Conservation (phyloP, 352 stramenopile species). For the Phytophthora litchii region DNA sequence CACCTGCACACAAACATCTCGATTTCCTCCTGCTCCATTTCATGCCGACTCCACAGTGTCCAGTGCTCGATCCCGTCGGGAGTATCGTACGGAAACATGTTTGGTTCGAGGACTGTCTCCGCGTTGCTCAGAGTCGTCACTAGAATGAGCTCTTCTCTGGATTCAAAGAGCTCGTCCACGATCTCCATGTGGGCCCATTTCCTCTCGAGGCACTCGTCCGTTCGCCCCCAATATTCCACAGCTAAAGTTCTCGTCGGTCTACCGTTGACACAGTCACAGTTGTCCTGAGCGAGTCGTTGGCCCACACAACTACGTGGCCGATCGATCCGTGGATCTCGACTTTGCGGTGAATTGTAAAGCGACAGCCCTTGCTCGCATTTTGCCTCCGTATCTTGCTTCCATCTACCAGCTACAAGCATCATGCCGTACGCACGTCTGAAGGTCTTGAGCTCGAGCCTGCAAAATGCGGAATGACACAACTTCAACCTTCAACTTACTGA, state of each 20-base stretch:
- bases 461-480: conserved; percentile 32
- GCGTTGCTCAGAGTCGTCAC: conserved; percentile 60
- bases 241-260: conserved; percentile 47
- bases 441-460: background rate
- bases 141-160: conserved; percentile 76
- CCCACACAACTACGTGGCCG: conserved; percentile 5
- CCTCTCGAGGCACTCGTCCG: conserved; percentile 80
- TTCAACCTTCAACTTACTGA: conserved; percentile 26
- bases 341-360: background rate
- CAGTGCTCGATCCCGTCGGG: conserved; percentile 80
- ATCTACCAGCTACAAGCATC: conserved; percentile 3
- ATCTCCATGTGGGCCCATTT: conserved; percentile 86
- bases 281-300: background rate
- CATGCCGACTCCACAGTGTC: conserved; percentile 78
- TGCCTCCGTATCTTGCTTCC: background rate
- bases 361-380: background rate
- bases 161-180: conserved; percentile 62
- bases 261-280: background rate
- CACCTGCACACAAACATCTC: conserved; percentile 79
- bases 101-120: conserved; percentile 73
- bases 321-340: conserved; percentile 1
- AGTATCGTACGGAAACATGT: conserved; percentile 89
- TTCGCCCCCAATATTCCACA: conserved; percentile 82
- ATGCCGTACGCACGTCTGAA: background rate
- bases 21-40: conserved; percentile 67